These are phyloP conservation scores for Fusarium pseudocircinatum DNA, from an alignment of 2,329 filamentous ascomycete genomes.

Conservation along the genomic window DNA sequence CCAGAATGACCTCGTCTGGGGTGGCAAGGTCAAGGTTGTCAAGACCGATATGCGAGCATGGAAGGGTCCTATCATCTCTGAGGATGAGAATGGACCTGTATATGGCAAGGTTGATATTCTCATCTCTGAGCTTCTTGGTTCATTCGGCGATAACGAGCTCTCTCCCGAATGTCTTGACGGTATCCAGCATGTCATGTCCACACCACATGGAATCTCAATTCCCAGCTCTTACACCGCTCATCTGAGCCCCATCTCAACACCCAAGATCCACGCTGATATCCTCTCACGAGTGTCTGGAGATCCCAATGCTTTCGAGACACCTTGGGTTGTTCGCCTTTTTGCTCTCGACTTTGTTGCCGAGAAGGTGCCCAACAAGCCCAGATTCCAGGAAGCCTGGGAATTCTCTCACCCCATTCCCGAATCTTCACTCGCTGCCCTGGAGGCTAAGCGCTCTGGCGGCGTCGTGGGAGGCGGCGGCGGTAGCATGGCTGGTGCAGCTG, in stretches of 20 bases:
- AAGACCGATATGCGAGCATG: conserved; percentile 98
- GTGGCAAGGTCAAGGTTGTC: conserved; percentile 81
- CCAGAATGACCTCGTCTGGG: conserved; percentile 87
- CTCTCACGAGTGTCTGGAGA: conserved; percentile 69
- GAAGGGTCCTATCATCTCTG: conserved; percentile 76
- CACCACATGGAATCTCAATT: conserved; percentile 88
- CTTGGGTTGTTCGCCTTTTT: conserved; percentile 93
- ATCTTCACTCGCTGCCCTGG: conserved; percentile 63
- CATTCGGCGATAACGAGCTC: conserved; percentile 96
- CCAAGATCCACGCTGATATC: conserved; percentile 86
- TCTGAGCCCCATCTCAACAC: conserved; percentile 89
- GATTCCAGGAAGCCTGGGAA: conserved; percentile 82
- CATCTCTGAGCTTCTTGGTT: conserved; percentile 92
- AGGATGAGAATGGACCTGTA: conserved; percentile 56
- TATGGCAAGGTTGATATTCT: conserved; percentile 86
- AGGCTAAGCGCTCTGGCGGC: conserved; percentile 70
- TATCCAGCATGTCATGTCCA: conserved; percentile 86
- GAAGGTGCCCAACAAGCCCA: conserved; percentile 63
- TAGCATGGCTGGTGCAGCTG: conserved; percentile 78
- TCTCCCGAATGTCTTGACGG: conserved; percentile 97
- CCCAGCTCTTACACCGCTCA: conserved; percentile 94
- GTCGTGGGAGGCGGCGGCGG: conserved; percentile 74
- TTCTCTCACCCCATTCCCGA: conserved; percentile 79
- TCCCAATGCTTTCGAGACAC: conserved; percentile 82
- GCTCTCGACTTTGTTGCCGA: conserved; percentile 87